Conservation (phyloP, 2,329 filamentous ascomycete genomes). For the Exserohilum turcica region DNA sequence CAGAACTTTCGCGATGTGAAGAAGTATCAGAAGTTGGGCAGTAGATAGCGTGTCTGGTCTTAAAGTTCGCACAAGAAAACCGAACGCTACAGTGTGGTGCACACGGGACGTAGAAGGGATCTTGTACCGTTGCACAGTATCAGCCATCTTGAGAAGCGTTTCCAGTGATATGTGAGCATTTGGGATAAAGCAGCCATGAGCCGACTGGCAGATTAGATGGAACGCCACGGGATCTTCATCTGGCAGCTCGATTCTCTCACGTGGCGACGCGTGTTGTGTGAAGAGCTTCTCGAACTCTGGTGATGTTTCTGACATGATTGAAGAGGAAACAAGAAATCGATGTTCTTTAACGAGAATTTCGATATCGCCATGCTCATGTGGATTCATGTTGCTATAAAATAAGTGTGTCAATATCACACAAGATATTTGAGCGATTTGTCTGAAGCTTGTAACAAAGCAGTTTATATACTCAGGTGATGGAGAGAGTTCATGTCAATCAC, state of each 20-base stretch:
- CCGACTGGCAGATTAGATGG: constrained; percentile 10
- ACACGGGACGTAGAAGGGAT: constrained; percentile 4
- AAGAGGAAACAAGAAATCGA: constrained; percentile 8
- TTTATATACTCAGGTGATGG: constrained; percentile 1
- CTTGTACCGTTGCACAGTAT: constrained; percentile 8
- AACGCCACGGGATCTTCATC: constrained; percentile 10
- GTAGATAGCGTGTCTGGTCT: constrained; percentile 10
- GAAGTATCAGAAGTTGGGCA: constrained; percentile 4
- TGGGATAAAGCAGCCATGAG: constrained; percentile 13
- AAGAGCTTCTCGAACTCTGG: constrained; percentile 14
- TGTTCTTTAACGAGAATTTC: neutral
- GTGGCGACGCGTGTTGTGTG: neutral
- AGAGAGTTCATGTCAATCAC: neutral
- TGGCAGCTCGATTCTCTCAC: constrained; percentile 3
- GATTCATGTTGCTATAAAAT: neutral
- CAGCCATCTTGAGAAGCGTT: constrained; percentile 8
- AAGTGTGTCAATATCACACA: too few species aligned
- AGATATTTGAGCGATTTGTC: neutral
- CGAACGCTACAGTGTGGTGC: constrained; percentile 3
- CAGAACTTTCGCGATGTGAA: constrained; percentile 6
- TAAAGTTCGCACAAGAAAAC: constrained; percentile 8
- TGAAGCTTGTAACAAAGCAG: neutral
- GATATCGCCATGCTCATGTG: constrained; percentile 2
- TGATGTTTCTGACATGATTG: constrained; percentile 5
- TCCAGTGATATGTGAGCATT: constrained; percentile 11